These are phyloP conservation scores for Omphalea diandra DNA, from an alignment of 441 rosid genomes.

Conservation along the genomic window DNA sequence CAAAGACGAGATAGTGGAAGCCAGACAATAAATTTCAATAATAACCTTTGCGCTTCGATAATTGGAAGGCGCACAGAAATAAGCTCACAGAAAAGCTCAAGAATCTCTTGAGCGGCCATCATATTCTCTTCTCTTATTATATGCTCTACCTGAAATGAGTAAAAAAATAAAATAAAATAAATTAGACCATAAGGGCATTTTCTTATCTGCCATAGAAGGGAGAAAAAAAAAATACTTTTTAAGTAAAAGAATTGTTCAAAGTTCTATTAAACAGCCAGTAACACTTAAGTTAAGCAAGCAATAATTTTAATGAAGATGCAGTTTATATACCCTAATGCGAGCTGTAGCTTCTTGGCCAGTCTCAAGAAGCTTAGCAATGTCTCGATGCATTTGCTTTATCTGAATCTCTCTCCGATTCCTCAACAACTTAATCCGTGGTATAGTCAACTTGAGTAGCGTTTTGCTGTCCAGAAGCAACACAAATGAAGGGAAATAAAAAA, in stretches of 20 bases:
- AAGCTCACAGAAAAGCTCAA: conserved; percentile 87
- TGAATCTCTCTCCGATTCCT: conserved; percentile 92
- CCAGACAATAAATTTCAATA: neutral
- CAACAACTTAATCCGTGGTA: conserved; percentile 85
- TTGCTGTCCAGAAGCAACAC: conserved; percentile 49
- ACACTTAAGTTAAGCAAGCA: neutral
- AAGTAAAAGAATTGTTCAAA: neutral
- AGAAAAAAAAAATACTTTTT: neutral
- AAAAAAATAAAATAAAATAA: neutral
- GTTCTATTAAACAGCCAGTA: neutral
- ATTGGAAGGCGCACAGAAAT: conserved; percentile 86
- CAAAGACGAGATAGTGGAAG: neutral
- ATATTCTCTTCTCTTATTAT: conserved; percentile 91
- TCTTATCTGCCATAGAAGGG: neutral
- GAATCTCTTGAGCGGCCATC: conserved; percentile 97
- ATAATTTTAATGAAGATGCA: neutral
- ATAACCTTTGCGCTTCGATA: conserved; percentile 80
- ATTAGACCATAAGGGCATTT: neutral
- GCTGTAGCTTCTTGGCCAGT: conserved; percentile 99
- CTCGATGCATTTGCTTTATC: conserved; percentile 88
- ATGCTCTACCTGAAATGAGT: conserved; percentile 79
- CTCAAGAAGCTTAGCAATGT: conserved; percentile 91
- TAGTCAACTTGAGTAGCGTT: conserved; percentile 83
- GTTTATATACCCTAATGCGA: conserved; percentile 89
- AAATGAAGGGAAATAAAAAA: too few species aligned